Evolutionary conservation across 2,329 filamentous ascomycete genomes (phyloP).

Genomic region (Fusarium succisae): DNA sequence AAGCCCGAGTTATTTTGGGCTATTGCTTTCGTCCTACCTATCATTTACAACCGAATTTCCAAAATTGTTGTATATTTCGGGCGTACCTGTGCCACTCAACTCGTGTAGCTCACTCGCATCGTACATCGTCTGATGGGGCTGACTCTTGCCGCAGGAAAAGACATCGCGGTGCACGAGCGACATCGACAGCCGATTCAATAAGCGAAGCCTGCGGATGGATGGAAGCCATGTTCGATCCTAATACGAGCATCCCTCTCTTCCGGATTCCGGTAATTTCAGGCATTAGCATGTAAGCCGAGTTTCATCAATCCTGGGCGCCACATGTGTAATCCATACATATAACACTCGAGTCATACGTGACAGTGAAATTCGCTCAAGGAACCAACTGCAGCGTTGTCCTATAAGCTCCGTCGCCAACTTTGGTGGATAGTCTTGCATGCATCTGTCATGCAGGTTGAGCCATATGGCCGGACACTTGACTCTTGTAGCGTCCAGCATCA

Average conservation of each 20-base stretch:
- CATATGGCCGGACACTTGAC: neutral
- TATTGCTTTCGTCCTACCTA: conserved; percentile 14
- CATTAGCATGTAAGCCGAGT: conserved; percentile 20
- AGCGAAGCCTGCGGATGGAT: conserved; percentile 34
- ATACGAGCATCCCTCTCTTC: conserved; percentile 17
- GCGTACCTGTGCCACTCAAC: conserved; percentile 17
- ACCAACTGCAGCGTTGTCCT: neutral
- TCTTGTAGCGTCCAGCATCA: neutral
- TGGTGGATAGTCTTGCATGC: conserved; percentile 1
- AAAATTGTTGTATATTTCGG: neutral
- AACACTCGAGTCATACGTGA: neutral
- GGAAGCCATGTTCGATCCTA: conserved; percentile 15
- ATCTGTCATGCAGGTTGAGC: neutral
- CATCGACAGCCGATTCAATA: conserved; percentile 33
- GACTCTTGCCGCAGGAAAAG: conserved; percentile 31
- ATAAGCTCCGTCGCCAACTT: neutral
- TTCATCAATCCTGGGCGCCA: conserved; percentile 27
- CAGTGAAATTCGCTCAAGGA: neutral
- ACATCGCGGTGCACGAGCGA: conserved; percentile 21
- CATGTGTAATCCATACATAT: conserved; percentile 31
- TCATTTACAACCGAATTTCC: conserved; percentile 14
- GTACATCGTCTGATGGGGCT: conserved; percentile 32
- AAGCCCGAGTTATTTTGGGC: conserved; percentile 23
- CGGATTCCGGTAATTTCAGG: conserved; percentile 25
- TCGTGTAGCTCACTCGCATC: conserved; percentile 20